phyloP scores from a whole-genome alignment of 306 rosid genomes.

The Vigna unguiculata region DNA sequence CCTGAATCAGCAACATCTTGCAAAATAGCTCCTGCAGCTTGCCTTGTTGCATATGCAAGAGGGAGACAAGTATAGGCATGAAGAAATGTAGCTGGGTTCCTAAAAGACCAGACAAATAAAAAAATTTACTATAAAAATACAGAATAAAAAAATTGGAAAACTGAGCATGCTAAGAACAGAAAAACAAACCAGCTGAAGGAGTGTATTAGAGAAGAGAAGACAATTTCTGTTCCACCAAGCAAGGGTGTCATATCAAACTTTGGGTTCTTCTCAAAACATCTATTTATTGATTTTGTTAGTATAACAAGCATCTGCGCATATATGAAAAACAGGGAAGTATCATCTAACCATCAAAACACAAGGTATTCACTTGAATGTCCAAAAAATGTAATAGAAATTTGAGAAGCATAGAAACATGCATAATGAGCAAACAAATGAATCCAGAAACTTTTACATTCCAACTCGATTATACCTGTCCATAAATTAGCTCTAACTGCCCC shows the following conservation, averaged over 20 bases:
- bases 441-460: constrained; percentile 9
- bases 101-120: constrained; percentile 52
- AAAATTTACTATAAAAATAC: constrained; percentile 28
- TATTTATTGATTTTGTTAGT: constrained; percentile 87
- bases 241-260: constrained; percentile 97
- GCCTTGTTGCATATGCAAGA: constrained; percentile 91
- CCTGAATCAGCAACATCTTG: constrained; percentile 97
- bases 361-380: constrained; percentile 30
- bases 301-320: constrained; percentile 93
- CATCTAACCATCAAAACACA: constrained; percentile 33
- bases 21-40: constrained; percentile 96
- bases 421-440: constrained; percentile 22
- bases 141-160: constrained; percentile 18
- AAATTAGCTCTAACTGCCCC: constrained; percentile 90
- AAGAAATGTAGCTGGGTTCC: constrained; percentile 96
- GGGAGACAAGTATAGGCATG: constrained; percentile 99
- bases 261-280: constrained; percentile 96
- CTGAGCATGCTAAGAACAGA: constrained; percentile 33
- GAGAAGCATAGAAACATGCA: constrained; percentile 29
- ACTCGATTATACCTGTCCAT: constrained; percentile 81
- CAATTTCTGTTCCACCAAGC: constrained; percentile 96
- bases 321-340: constrained; percentile 30
- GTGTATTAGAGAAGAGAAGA: constrained; percentile 93
- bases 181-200: constrained; percentile 91
- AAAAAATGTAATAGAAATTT: constrained; percentile 31